Evolutionary conservation across 768 basidiomycete species (phyloP).

Genomic region (Panaeolus cyanescens): DNA sequence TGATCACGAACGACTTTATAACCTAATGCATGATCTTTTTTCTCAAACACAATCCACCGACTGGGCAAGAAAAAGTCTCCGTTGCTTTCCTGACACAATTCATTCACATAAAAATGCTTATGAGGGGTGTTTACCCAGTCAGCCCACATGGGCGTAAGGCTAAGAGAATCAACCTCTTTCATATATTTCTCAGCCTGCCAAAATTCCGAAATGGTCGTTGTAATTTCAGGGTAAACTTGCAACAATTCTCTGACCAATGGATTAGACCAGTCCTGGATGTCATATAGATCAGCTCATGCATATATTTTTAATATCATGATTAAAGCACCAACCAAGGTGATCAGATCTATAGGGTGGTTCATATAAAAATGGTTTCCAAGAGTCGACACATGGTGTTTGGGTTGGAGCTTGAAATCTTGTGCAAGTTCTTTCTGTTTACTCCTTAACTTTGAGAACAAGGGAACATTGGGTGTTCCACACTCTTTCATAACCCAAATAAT

Average conservation of each 20-base stretch:
- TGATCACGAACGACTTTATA: no score
- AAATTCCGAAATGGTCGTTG: slow-evolving; percentile 15
- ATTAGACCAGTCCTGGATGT: neutral
- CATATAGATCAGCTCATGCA: neutral
- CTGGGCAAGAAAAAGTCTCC: slow-evolving; percentile 18
- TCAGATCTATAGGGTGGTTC: slow-evolving; percentile 22
- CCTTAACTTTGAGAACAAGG: slow-evolving; percentile 20
- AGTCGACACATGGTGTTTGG: slow-evolving; percentile 16
- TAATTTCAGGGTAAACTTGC: slow-evolving; percentile 26
- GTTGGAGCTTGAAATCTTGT: slow-evolving; percentile 9
- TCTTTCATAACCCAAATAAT: slow-evolving; percentile 26
- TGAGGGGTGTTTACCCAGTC: slow-evolving; percentile 16
- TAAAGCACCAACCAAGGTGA: neutral
- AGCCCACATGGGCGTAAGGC: slow-evolving; percentile 30
- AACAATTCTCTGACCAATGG: slow-evolving; percentile 12
- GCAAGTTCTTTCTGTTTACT: slow-evolving; percentile 17
- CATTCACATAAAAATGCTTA: slow-evolving; percentile 26
- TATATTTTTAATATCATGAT: neutral
- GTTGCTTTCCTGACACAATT: slow-evolving; percentile 17
- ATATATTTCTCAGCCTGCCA: slow-evolving; percentile 31
- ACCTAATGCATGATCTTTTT: slow-evolving; percentile 11
- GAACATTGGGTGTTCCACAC: slow-evolving; percentile 22
- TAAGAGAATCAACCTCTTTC: slow-evolving; percentile 13
- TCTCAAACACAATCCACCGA: slow-evolving; percentile 18
- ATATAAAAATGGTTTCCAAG: slow-evolving; percentile 26